Evolutionary conservation across 208 protist genomes (phyloP).

Genomic region (Leishmania arabica): DNA sequence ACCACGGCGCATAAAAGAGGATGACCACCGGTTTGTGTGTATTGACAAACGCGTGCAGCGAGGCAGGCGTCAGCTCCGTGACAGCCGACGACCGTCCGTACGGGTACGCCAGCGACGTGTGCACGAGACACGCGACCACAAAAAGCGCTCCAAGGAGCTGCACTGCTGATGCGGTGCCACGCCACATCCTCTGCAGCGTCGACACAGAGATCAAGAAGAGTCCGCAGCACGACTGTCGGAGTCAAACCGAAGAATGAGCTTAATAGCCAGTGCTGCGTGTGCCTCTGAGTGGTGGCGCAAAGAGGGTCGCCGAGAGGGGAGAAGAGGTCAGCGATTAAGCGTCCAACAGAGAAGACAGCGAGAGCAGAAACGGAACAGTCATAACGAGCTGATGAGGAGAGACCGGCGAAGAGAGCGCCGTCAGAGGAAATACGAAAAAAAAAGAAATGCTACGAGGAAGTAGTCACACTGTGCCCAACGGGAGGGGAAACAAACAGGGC

Average conservation of each 20-base stretch:
- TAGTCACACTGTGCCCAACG: neutral
- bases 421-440: neutral
- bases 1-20: constrained; percentile 96
- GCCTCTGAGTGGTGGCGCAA: neutral
- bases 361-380: no score
- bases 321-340: neutral
- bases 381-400: neutral
- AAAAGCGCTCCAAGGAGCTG: constrained; percentile 20
- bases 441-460: neutral
- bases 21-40: constrained; percentile 91
- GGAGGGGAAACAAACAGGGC: neutral
- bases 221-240: neutral
- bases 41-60: constrained; percentile 65
- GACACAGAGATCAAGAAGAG: neutral
- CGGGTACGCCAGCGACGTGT: constrained; percentile 42
- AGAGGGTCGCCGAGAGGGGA: neutral
- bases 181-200: neutral
- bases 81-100: constrained; percentile 66
- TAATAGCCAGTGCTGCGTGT: neutral
- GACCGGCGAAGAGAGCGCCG: neutral
- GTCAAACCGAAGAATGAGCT: neutral
- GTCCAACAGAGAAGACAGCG: neutral
- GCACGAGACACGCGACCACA: constrained; percentile 6
- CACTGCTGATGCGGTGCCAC: neutral
- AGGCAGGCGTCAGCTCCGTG: constrained; percentile 69